phyloP scores from a whole-genome alignment of 192 early-diverging fungal species.

The Neocallimastix lanati region DNA sequence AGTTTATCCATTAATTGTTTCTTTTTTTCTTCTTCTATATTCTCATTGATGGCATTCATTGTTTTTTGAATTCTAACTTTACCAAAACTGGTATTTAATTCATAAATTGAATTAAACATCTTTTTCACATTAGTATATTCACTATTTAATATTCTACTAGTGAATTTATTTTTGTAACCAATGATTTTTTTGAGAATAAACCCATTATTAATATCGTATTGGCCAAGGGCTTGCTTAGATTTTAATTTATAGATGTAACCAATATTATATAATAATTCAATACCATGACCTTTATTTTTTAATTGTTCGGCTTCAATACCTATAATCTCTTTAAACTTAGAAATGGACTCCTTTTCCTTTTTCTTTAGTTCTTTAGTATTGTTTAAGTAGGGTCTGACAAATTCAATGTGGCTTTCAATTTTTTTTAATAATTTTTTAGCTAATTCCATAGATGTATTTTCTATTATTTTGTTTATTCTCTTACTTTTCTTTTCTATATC shows the following conservation, averaged over 20 bases:
- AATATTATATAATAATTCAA: slow-evolving; percentile 88
- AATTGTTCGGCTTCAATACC: slow-evolving; percentile 69
- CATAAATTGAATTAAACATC: slow-evolving; percentile 75
- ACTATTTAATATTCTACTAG: slow-evolving; percentile 29
- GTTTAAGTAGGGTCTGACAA: no score
- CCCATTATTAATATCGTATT: slow-evolving; percentile 28
- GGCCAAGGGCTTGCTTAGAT: slow-evolving; percentile 59
- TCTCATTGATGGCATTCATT: background rate
- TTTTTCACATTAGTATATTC: no score
- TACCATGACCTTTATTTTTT: slow-evolving; percentile 74
- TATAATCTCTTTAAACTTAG: slow-evolving; percentile 45
- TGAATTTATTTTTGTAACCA: slow-evolving; percentile 16
- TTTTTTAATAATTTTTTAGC: no score
- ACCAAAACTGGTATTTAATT: slow-evolving; percentile 74
- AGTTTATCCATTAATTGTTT: slow-evolving; percentile 15
- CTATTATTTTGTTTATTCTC: no score
- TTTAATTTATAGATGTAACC: slow-evolving; percentile 82
- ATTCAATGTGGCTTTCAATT: no score
- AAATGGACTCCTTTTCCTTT: slow-evolving; percentile 28
- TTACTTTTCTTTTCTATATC: slow-evolving; percentile 20
- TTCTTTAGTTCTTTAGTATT: slow-evolving; percentile 1
- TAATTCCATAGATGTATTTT: no score
- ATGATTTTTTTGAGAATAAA: slow-evolving; percentile 19
- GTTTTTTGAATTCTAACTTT: slow-evolving; percentile 37
- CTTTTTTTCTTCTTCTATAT: slow-evolving; percentile 13